Percentiles rank a stretch among this genome's conserved stretches.
phyloP scores from a whole-genome alignment of 495 filamentous ascomycete genomes.

The Paragyromitra xinjiangensis region DNA sequence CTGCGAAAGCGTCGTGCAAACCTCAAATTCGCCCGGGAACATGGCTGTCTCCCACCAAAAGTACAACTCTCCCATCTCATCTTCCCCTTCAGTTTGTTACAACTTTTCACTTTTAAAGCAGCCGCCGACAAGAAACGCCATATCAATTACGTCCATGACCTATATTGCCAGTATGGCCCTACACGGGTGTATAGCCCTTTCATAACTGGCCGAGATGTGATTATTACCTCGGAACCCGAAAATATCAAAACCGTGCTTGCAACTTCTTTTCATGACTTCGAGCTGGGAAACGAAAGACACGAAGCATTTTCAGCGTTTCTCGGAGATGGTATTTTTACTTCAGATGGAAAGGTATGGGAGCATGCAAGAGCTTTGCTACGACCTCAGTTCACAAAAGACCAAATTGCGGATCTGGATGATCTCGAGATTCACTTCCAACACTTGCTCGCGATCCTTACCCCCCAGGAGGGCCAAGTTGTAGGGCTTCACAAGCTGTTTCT shows the following conservation, averaged over 20 bases:
- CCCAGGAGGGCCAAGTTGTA: constrained; percentile 59
- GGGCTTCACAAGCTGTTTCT: constrained; percentile 68
- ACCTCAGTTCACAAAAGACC: constrained; percentile 58
- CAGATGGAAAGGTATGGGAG: constrained; percentile 60
- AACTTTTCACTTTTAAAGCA: constrained; percentile 53
- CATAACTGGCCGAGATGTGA: neutral
- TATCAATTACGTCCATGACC: constrained; percentile 58
- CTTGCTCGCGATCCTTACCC: constrained; percentile 58
- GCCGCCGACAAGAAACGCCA: constrained; percentile 60
- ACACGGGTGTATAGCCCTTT: constrained; percentile 18
- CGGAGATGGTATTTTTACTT: constrained; percentile 61
- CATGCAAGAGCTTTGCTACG: constrained; percentile 60
- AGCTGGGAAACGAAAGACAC: constrained; percentile 64
- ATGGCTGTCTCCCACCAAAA: constrained; percentile 59
- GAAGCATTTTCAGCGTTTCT: constrained; percentile 61
- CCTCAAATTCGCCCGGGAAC: constrained; percentile 58
- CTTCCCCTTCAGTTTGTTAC: constrained; percentile 57
- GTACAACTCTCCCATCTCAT: neutral
- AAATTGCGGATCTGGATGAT: constrained; percentile 56
- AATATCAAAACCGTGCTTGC: constrained; percentile 38
- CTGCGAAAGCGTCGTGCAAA: constrained; percentile 55
- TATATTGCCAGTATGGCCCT: constrained; percentile 38
- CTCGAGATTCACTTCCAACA: constrained; percentile 59
- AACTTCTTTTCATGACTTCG: constrained; percentile 47
- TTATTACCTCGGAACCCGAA: constrained; percentile 27